phyloP scores from a whole-genome alignment of 208 protist genomes.

The Trypanosoma lewisi region DNA sequence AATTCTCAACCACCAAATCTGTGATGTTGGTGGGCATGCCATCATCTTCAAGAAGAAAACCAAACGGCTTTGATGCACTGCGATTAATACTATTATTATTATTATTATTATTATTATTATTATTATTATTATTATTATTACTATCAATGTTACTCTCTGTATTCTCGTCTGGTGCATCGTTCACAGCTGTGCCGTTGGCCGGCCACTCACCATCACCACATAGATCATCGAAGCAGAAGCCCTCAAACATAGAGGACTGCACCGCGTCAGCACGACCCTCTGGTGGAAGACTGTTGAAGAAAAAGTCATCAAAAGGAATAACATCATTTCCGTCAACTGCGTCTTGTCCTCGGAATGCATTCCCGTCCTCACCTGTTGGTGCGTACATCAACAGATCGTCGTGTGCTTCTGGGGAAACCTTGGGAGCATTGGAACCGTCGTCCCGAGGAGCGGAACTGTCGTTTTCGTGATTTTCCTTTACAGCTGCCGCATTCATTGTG shows the following conservation, averaged over 20 bases:
- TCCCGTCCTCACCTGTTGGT: background rate
- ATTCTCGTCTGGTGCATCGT: background rate
- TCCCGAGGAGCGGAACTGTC: background rate
- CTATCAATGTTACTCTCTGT: background rate
- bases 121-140: no score
- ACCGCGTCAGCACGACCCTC: slow-evolving; percentile 1
- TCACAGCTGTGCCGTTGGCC: background rate
- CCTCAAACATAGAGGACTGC: slow-evolving; percentile 19
- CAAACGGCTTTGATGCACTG: background rate
- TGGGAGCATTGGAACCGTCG: background rate
- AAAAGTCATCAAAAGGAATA: slow-evolving; percentile 22
- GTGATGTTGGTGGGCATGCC: background rate
- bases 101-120: no score
- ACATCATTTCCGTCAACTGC: slow-evolving; percentile 1
- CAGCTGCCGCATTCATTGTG: background rate
- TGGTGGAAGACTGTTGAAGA: slow-evolving; percentile 22
- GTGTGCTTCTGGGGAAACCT: background rate
- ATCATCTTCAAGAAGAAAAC: slow-evolving; percentile 18
- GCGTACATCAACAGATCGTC: background rate
- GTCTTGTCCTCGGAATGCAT: background rate
- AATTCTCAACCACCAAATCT: background rate
- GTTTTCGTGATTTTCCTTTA: background rate
- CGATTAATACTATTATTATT: no score
- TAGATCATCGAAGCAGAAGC: slow-evolving; percentile 28
- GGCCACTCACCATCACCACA: slow-evolving; percentile 25